Evolutionary conservation across 345 rosid species (phyloP).

Genomic region (Erodium maritimum): DNA sequence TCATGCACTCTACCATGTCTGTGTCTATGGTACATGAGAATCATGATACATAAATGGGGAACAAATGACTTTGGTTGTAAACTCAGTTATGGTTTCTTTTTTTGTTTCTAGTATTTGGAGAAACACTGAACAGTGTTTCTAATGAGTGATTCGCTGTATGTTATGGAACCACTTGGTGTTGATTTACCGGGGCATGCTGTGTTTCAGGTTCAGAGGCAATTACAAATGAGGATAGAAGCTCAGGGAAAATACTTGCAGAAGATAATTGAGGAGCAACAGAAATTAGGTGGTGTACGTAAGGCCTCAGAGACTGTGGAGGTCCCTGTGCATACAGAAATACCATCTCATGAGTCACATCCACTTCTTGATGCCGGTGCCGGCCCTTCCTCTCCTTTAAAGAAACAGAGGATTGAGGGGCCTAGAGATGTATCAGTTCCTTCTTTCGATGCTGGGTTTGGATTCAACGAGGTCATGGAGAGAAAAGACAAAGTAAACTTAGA

Average conservation of each 20-base stretch:
- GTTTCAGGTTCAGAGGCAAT: conserved; percentile 16
- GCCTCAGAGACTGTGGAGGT: not conserved
- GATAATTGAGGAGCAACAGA: conserved; percentile 22
- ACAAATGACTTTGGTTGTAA: not conserved
- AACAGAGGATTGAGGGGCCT: not conserved
- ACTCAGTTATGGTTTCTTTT: not conserved
- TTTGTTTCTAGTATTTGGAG: not conserved
- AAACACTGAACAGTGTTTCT: not conserved
- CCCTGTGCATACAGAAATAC: not conserved
- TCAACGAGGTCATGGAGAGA: not conserved
- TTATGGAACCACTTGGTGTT: not conserved
- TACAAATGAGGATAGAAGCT: conserved; percentile 19
- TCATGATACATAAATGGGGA: not conserved
- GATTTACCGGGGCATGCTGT: not conserved
- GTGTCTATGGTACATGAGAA: no score
- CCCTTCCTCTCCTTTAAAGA: conserved; percentile 1
- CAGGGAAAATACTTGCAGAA: conserved; percentile 20
- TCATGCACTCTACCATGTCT: no score
- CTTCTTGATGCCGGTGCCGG: conserved; percentile 3
- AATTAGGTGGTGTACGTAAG: conserved; percentile 8
- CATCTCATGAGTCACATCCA: not conserved
- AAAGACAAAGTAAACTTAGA: not conserved
- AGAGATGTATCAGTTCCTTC: not conserved
- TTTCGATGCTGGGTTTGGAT: not conserved
- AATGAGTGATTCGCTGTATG: not conserved